Conservation (phyloP, 352 stramenopile species). For the Phytophthora foliorum region DNA sequence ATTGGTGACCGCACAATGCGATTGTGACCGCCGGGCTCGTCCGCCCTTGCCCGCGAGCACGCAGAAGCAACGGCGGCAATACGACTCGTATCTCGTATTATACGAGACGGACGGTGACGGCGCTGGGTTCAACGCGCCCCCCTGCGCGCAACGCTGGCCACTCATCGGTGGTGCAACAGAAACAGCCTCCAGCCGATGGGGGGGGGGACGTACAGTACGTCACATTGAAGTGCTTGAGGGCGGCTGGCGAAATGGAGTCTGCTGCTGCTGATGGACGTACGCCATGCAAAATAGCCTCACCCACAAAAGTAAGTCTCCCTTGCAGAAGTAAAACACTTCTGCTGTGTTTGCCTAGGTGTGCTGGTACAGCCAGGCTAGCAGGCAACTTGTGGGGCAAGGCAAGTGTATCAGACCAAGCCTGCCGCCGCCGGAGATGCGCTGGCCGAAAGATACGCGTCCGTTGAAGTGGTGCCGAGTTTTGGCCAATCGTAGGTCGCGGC, state of each 20-base stretch:
- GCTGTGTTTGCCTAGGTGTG: no score
- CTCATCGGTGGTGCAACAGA: slow-evolving; percentile 29
- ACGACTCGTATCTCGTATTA: no score
- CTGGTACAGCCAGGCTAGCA: neutral
- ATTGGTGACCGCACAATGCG: slow-evolving; percentile 10
- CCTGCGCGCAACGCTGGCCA: slow-evolving; percentile 16
- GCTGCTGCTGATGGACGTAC: neutral
- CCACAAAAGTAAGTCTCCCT: no score
- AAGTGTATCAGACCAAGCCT: no score
- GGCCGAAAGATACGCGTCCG: slow-evolving; percentile 21
- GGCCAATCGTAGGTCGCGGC: slow-evolving; percentile 11
- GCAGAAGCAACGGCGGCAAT: neutral
- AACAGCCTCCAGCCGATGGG: slow-evolving; percentile 6
- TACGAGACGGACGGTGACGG: slow-evolving; percentile 1
- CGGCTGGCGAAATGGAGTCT: neutral
- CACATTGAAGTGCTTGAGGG: slow-evolving; percentile 20
- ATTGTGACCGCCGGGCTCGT: slow-evolving; percentile 17
- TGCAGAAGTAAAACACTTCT: no score
- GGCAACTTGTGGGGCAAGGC: no score
- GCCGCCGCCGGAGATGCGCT: neutral
- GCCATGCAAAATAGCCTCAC: neutral
- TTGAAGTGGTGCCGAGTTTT: slow-evolving; percentile 29
- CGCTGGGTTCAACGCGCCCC: slow-evolving; percentile 23
- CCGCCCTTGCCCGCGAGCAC: neutral
- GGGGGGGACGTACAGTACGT: no score